Evolutionary conservation across 2,329 filamentous ascomycete genomes (phyloP).

Genomic region (Fonsecaea monophora): DNA sequence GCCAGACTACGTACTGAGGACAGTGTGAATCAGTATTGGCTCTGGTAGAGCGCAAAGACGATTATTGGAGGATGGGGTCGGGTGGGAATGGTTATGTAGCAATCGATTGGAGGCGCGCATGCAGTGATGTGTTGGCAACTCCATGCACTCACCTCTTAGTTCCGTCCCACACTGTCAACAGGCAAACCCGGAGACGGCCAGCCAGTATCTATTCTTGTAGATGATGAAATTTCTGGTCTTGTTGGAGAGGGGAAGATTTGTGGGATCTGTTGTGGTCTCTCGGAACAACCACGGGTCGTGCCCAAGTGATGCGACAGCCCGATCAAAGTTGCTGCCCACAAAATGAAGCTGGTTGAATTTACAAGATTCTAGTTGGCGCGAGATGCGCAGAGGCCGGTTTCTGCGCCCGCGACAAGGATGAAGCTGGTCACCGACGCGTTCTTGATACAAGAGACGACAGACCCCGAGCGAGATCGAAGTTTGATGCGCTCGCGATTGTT

Average conservation of each 20-base stretch:
- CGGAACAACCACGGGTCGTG: constrained; percentile 13
- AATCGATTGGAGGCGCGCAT: constrained; percentile 38
- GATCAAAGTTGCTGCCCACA: constrained; percentile 15
- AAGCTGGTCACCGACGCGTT: neutral
- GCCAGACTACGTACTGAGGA: constrained; percentile 33
- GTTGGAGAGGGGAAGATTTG: constrained; percentile 8
- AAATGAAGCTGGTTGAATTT: constrained; percentile 20
- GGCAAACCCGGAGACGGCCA: constrained; percentile 24
- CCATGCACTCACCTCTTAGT: constrained; percentile 40
- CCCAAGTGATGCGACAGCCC: constrained; percentile 6
- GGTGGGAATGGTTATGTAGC: constrained; percentile 34
- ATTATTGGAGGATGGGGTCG: constrained; percentile 38
- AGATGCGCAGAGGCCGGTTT: neutral
- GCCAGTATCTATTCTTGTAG: constrained; percentile 37
- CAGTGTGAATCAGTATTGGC: constrained; percentile 39
- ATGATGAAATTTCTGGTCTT: constrained; percentile 17
- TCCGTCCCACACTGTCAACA: constrained; percentile 32
- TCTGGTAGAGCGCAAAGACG: constrained; percentile 27
- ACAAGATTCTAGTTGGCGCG: constrained; percentile 13
- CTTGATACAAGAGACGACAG: neutral
- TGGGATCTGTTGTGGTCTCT: constrained; percentile 14
- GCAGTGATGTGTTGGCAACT: constrained; percentile 39
- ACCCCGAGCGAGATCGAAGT: neutral
- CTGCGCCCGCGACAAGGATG: constrained; percentile 15
- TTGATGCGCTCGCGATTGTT: constrained; percentile 2